Percentiles rank a stretch among this genome's conserved stretches.
Evolutionary conservation across 148 eudicot species (phyloP).

Genomic region (Hydrangea macrophylla): DNA sequence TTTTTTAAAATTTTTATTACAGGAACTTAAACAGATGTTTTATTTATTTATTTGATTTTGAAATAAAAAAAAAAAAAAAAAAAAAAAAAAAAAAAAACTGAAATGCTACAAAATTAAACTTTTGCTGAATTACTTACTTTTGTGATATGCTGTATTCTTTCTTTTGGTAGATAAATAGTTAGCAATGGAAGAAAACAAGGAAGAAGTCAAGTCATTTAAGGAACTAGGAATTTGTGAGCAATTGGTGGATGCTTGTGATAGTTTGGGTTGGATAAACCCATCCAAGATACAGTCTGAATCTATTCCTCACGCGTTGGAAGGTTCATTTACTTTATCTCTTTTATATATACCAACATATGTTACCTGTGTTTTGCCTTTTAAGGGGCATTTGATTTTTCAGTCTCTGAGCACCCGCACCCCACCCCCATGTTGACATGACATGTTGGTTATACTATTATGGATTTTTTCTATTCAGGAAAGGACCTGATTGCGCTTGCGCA

Average conservation of each 20-base stretch:
- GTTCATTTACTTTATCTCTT: constrained; percentile 17
- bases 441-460: constrained; percentile 6
- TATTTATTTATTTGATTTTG: too few relatives aligned
- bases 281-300: constrained; percentile 74
- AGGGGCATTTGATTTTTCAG: neutral
- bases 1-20: too few relatives aligned
- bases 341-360: neutral
- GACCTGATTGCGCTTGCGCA: constrained; percentile 94
- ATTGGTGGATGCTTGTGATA: constrained; percentile 65
- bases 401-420: too few relatives aligned
- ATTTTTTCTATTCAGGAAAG: constrained; percentile 43
- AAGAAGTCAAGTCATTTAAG: constrained; percentile 50
- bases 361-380: neutral
- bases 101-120: too few relatives aligned
- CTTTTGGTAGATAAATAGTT: constrained; percentile 4
- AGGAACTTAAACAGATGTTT: too few relatives aligned
- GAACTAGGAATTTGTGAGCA: constrained; percentile 67
- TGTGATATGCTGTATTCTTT: neutral
- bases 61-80: too few relatives aligned
- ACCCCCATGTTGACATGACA: too few relatives aligned
- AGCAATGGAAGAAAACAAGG: constrained; percentile 37
- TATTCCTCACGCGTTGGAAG: constrained; percentile 75
- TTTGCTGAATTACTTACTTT: neutral
- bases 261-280: constrained; percentile 64
- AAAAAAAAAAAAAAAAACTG: too few relatives aligned